A percentile compares a stretch with the other conserved stretches of the same genome.
Conservation (phyloP, 2,329 filamentous ascomycete genomes). For the Penicillium sclerotiorum region DNA sequence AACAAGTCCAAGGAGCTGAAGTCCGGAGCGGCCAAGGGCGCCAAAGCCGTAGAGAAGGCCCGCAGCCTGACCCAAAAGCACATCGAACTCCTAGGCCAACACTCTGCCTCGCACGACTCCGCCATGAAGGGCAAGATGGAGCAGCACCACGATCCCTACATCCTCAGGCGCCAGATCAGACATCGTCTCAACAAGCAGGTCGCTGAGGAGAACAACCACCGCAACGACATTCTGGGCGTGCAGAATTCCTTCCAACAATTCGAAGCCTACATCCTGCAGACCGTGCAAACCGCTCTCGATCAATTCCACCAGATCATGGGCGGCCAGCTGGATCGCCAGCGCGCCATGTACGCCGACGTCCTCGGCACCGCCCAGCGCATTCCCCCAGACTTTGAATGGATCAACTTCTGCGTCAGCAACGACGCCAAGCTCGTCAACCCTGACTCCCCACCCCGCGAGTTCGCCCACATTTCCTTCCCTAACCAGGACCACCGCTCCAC, state of each 20-base stretch:
- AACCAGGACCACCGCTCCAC: constrained; percentile 85
- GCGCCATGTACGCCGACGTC: constrained; percentile 82
- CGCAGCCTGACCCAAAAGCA: constrained; percentile 88
- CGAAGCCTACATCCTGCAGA: constrained; percentile 80
- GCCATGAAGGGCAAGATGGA: constrained; percentile 67
- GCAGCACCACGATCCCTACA: constrained; percentile 80
- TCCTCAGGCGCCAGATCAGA: constrained; percentile 77
- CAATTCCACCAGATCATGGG: constrained; percentile 80
- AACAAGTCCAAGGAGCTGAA: constrained; percentile 89
- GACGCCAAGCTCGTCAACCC: constrained; percentile 75
- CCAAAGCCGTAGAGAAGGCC: constrained; percentile 90
- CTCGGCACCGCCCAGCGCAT: constrained; percentile 74
- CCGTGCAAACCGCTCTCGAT: constrained; percentile 78
- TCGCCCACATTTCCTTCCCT: constrained; percentile 77
- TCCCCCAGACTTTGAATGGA: constrained; percentile 87
- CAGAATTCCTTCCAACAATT: constrained; percentile 88
- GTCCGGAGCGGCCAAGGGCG: constrained; percentile 76
- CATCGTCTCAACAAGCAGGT: constrained; percentile 89
- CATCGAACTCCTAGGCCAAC: constrained; percentile 88
- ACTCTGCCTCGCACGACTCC: constrained; percentile 78
- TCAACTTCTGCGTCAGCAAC: constrained; percentile 75
- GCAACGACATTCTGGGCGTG: constrained; percentile 86
- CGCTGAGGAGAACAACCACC: constrained; percentile 92
- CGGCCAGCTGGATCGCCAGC: constrained; percentile 78
- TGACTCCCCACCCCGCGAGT: constrained; percentile 69